Evolutionary conservation across 768 basidiomycete genomes (phyloP).

Genomic region (Lactarius sanguifluus): DNA sequence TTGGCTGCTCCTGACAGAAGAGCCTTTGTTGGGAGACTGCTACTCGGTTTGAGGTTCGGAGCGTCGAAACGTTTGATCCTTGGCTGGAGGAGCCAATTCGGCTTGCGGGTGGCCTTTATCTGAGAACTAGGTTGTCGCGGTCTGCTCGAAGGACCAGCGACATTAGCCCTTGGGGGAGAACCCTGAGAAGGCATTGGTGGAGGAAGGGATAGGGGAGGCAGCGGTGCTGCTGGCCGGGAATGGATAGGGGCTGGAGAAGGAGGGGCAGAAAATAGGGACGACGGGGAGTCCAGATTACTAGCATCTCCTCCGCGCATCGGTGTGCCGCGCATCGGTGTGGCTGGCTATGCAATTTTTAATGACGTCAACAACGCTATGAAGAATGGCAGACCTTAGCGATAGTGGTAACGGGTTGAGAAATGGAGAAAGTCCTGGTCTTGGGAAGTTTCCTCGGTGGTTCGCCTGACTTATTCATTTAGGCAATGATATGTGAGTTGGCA

Average conservation of each 20-base stretch:
- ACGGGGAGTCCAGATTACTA: slow-evolving; percentile 18
- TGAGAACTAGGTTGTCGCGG: neutral
- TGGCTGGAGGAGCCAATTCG: slow-evolving; percentile 30
- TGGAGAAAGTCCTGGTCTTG: slow-evolving; percentile 8
- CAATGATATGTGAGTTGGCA: neutral
- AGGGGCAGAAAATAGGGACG: slow-evolving; percentile 32
- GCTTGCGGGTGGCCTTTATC: slow-evolving; percentile 17
- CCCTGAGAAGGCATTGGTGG: slow-evolving; percentile 1
- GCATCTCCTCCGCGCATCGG: slow-evolving; percentile 6
- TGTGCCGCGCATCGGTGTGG: slow-evolving; percentile 18
- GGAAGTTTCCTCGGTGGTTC: slow-evolving; percentile 12
- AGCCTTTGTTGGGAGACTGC: slow-evolving; percentile 27
- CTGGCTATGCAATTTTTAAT: slow-evolving; percentile 16
- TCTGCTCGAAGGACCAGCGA: neutral
- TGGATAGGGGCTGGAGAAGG: slow-evolving; percentile 26
- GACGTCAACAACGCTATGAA: neutral
- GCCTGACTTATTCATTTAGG: neutral
- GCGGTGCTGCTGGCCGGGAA: neutral
- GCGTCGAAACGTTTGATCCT: slow-evolving; percentile 37
- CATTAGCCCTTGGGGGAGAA: neutral
- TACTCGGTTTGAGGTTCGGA: slow-evolving; percentile 25
- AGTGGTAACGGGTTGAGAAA: neutral
- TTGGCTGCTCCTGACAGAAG: slow-evolving; percentile 8
- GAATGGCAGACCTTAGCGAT: slow-evolving; percentile 4
- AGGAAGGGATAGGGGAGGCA: neutral